phyloP scores from a whole-genome alignment of 2,329 filamentous ascomycete genomes.

The Fusarium sp. region DNA sequence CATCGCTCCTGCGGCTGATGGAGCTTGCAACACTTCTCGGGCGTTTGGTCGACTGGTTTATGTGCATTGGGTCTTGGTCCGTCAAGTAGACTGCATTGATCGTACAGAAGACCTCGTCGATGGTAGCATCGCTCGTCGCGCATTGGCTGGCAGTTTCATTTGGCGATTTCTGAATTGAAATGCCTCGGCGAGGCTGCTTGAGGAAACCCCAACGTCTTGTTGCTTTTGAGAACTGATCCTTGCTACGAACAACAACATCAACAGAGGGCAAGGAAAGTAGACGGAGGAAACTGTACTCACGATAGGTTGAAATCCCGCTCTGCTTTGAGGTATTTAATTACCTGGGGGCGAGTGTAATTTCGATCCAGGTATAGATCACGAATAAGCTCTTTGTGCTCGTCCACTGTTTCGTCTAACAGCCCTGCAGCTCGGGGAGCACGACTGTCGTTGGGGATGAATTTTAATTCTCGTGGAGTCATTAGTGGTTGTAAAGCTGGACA shows the following conservation, averaged over 20 bases:
- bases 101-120: not conserved
- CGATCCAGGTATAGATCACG: not conserved
- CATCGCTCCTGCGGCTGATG: not conserved
- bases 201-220: not conserved
- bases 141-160: not conserved
- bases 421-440: not conserved
- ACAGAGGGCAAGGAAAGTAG: not conserved
- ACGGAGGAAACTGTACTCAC: not conserved
- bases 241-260: not conserved
- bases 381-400: slow-evolving; percentile 1
- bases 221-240: slow-evolving; percentile 6
- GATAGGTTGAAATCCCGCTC: not conserved
- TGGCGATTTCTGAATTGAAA: rapidly evolving
- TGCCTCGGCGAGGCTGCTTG: not conserved
- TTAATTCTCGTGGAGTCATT: not conserved
- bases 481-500: not conserved
- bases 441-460: not conserved
- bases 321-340: not conserved
- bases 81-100: rapidly evolving
- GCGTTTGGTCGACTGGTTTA: not conserved
- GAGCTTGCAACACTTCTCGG: not conserved
- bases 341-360: not conserved
- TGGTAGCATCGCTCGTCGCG: not conserved
- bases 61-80: not conserved
- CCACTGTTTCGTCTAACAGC: not conserved